Base-by-base conservation (phyloP, 768 basidiomycete genomes). In the Psilocybe subaeruginosa region DNA sequence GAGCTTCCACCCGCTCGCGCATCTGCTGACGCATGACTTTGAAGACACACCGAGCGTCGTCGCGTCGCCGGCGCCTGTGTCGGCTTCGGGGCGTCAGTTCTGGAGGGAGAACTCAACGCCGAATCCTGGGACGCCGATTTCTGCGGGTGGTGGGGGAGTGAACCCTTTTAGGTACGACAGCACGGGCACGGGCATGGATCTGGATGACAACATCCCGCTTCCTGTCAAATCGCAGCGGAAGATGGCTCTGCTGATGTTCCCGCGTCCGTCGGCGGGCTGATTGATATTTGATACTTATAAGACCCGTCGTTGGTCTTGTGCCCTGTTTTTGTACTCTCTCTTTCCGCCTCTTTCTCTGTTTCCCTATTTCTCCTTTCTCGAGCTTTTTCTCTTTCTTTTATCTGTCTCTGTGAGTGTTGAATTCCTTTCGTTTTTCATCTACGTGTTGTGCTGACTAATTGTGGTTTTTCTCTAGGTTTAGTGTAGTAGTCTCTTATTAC, bases 201-300 rank as follows among this genome's bases (percentile, higher is more conserved):
- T 63, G 11, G 63, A 67, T n/a, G 63, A 69, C 14, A 33, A 30
- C 55, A 55, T 63, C 2, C 68, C 66, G 17, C 55, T 69, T 12
- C 68, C 68, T 17, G 62, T 63, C 39, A 69, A 69, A 16, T 66
- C 66, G 11, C 68, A 67, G 58, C 60, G 68, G 37, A 69, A 69
- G 54, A 55, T 60, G 53, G 56, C 62, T 17, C 54, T 62, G 54
- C 53, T 62, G 43, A 61, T 58, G 54, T 65, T 62, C 37, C 60
- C 60, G 41, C 63, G 63, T 8, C 58, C 57, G 11, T 33, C 47
- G 31, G 27, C 37, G 8, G 56, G 60, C 43, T 50, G 37, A 4
- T n/a, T 50, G 37, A 4, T n/a, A n/a, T 7, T 41, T 19, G 8
- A 9, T 19, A 33, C 31, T 7, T 16, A 27, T 14, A 8, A 8